Percentiles rank a stretch among this genome's conserved stretches.
Evolutionary conservation across 1,284 basidiomycete genomes (phyloP).

Genomic region (Ganoderma resinaceum): DNA sequence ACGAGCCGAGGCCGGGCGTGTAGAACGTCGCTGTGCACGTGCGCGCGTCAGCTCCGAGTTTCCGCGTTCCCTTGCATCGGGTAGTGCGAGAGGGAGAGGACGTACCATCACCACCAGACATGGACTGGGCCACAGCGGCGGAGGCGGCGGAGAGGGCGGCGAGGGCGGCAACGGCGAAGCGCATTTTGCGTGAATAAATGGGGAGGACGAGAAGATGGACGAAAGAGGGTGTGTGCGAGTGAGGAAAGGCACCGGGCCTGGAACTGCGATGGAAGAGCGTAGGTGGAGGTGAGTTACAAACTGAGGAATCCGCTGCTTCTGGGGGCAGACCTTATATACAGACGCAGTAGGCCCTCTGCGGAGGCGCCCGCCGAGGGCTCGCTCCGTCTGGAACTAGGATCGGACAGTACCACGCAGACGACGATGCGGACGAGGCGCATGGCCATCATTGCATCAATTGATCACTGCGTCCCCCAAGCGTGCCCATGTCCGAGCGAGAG

Average conservation of each 20-base stretch:
- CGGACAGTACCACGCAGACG: too few species aligned
- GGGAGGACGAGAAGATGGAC: constrained; percentile 10
- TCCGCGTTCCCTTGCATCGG: too few species aligned
- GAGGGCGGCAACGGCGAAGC: constrained; percentile 23
- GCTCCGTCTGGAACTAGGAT: too few species aligned
- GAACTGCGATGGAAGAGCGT: constrained; percentile 21
- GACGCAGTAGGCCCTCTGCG: neutral
- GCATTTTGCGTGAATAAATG: constrained; percentile 23
- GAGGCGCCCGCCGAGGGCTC: too few species aligned
- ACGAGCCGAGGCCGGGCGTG: constrained; percentile 28
- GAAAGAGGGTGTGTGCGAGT: constrained; percentile 23
- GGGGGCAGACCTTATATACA: constrained; percentile 8
- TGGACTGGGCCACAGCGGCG: constrained; percentile 17
- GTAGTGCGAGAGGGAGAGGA: neutral
- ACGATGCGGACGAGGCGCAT: too few species aligned
- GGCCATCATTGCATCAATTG: too few species aligned
- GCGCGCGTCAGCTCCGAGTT: too few species aligned
- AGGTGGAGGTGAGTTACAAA: constrained; percentile 23
- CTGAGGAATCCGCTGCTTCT: constrained; percentile 10
- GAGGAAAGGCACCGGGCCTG: constrained; percentile 29
- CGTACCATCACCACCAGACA: constrained; percentile 22
- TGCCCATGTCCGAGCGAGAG: too few species aligned
- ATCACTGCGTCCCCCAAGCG: too few species aligned
- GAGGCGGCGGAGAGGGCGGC: constrained; percentile 22
- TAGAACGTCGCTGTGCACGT: constrained; percentile 32